phyloP scores from a whole-genome alignment of 805 yeast species.

The Kluyveromyces starmeri region DNA sequence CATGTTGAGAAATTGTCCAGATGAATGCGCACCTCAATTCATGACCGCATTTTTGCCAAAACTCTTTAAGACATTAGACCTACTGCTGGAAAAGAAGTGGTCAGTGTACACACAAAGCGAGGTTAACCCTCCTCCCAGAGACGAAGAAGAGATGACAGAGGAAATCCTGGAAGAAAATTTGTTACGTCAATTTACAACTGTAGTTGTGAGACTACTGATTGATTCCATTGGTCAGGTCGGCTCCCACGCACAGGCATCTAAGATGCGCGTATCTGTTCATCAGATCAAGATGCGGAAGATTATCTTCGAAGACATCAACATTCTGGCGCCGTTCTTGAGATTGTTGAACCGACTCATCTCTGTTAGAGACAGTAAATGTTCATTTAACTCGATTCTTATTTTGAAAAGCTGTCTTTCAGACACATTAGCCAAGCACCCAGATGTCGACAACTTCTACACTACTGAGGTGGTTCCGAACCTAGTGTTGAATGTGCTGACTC shows the following conservation, averaged over 20 bases:
- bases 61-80: constrained; percentile 63
- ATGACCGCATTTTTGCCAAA: constrained; percentile 73
- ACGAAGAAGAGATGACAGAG: constrained; percentile 81
- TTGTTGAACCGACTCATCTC: constrained; percentile 67
- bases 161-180: constrained; percentile 98
- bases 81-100: constrained; percentile 72
- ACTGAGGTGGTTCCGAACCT: constrained; percentile 57
- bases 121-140: constrained; percentile 45
- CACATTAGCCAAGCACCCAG: constrained; percentile 58
- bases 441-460: constrained; percentile 55
- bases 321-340: constrained; percentile 71
- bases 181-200: constrained; percentile 85
- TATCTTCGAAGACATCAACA: constrained; percentile 52
- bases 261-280: constrained; percentile 38
- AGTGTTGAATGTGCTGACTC: constrained; percentile 56
- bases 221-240: constrained; percentile 81
- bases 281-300: constrained; percentile 58
- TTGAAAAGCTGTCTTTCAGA: constrained; percentile 66
- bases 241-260: constrained; percentile 29
- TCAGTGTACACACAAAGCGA: constrained; percentile 32
- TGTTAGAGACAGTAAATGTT: constrained; percentile 85
- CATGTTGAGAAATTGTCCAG: constrained; percentile 83
- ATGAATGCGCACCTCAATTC: constrained; percentile 53
- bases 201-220: constrained; percentile 76
- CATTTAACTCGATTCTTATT: constrained; percentile 80